Evolutionary conservation across 1,139 yeast species (phyloP).

Genomic region (Taphrina pruni): DNA sequence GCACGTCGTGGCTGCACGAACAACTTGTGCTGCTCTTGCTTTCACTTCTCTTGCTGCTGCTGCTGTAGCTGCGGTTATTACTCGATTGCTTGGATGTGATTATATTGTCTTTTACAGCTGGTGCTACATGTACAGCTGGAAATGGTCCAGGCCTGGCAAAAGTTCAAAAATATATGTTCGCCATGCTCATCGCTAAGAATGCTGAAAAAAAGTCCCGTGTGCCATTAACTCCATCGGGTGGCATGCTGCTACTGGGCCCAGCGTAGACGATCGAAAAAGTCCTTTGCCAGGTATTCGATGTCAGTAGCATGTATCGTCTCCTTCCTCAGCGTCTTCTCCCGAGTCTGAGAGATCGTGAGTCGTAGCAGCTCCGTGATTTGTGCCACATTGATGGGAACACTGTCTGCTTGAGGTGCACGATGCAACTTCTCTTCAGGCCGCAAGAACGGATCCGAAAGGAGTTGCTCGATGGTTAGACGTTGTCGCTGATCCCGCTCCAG

Average conservation of each 20-base stretch:
- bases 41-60: no score
- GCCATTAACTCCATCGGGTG: no score
- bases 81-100: neutral
- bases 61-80: no score
- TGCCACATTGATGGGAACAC: conserved; percentile 12
- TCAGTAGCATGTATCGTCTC: conserved; percentile 16
- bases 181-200: conserved; percentile 12
- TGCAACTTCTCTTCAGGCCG: conserved; percentile 37
- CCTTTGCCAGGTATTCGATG: conserved; percentile 24
- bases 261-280: conserved; percentile 34
- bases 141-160: no score
- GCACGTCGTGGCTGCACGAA: neutral
- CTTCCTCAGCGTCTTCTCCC: conserved; percentile 34
- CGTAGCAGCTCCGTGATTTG: conserved; percentile 34
- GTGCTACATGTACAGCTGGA: conserved; percentile 1
- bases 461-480: conserved; percentile 69
- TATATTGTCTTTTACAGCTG: neutral
- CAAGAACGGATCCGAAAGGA: conserved; percentile 67
- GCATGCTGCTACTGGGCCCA: conserved; percentile 13
- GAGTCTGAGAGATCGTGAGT: conserved; percentile 27
- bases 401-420: conserved; percentile 11
- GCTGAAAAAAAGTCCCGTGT: no score
- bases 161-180: neutral
- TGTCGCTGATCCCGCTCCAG: conserved; percentile 72
- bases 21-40: no score